Conservation (phyloP, 164 flowering plant genomes). For the Chimonanthus salicifolius region DNA sequence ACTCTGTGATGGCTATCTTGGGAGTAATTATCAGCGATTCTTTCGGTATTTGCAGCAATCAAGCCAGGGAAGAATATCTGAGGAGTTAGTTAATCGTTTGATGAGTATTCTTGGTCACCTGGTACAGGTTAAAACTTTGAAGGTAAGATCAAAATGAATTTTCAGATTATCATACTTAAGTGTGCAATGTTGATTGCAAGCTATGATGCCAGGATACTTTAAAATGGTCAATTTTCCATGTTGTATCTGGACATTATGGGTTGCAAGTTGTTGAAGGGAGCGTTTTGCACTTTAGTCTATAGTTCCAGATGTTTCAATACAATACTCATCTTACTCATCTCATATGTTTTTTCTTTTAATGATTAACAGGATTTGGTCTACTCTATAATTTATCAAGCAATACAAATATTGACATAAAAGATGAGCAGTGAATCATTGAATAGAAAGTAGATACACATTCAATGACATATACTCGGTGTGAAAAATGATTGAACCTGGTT, state of each 20-base stretch:
- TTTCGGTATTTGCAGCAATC: slow-evolving; percentile 51
- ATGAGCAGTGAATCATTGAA: no score
- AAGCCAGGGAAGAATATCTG: slow-evolving; percentile 76
- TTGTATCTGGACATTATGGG: background rate
- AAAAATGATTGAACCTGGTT: no score
- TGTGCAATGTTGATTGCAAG: background rate
- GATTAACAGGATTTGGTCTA: no score
- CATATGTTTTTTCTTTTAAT: no score
- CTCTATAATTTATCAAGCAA: no score
- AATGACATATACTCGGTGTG: no score
- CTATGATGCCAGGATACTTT: no score
- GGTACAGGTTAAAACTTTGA: slow-evolving; percentile 81
- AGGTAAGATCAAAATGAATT: slow-evolving; percentile 33
- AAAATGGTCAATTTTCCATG: background rate
- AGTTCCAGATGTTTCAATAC: no score
- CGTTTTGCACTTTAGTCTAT: no score
- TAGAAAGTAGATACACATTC: no score
- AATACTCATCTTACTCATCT: no score
- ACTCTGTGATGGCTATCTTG: background rate
- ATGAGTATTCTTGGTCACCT: slow-evolving; percentile 87
- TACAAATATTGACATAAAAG: no score
- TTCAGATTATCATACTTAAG: background rate
- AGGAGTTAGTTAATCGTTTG: slow-evolving; percentile 70
- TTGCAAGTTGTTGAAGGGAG: background rate
- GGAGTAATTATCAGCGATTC: background rate